Percentiles rank a stretch among this genome's conserved stretches.
Evolutionary conservation across 2,329 filamentous ascomycete species (phyloP).

Genomic region (Endoconidiophora laricicola): DNA sequence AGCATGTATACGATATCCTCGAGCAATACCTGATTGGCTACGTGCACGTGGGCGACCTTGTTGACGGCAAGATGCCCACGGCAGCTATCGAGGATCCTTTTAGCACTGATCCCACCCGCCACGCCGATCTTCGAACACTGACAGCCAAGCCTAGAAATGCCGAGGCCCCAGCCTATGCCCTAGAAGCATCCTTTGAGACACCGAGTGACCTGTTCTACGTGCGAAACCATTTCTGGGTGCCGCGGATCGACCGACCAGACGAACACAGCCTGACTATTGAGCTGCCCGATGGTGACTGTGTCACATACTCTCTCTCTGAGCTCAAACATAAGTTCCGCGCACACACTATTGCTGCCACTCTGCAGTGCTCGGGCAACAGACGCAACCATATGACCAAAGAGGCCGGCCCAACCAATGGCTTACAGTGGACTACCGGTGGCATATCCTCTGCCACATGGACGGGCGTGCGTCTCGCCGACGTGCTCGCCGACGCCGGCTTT

Average conservation of each 20-base stretch:
- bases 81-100: conserved; percentile 45
- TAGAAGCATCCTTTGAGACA: conserved; percentile 35
- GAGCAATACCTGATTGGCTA: conserved; percentile 47
- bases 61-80: conserved; percentile 36
- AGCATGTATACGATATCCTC: conserved; percentile 47
- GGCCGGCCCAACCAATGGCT: conserved; percentile 33
- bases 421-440: conserved; percentile 42
- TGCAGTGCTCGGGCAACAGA: conserved; percentile 46
- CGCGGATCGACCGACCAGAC: conserved; percentile 24
- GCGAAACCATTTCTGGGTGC: conserved; percentile 49
- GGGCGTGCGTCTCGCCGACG: conserved; percentile 36
- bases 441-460: conserved; percentile 45
- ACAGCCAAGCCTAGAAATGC: conserved; percentile 44
- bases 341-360: conserved; percentile 34
- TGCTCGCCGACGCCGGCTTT: conserved; percentile 39
- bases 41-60: conserved; percentile 40
- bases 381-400: conserved; percentile 39
- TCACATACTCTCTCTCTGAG: conserved; percentile 36
- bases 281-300: conserved; percentile 35
- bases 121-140: conserved; percentile 32
- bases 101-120: conserved; percentile 33
- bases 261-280: conserved; percentile 35
- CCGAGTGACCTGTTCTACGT: conserved; percentile 41
- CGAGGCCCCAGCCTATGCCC: conserved; percentile 35
- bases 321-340: conserved; percentile 34